These are phyloP conservation scores for Hyaloscypha hepaticicola DNA, from an alignment of 495 filamentous ascomycete species.

Conservation along the genomic window DNA sequence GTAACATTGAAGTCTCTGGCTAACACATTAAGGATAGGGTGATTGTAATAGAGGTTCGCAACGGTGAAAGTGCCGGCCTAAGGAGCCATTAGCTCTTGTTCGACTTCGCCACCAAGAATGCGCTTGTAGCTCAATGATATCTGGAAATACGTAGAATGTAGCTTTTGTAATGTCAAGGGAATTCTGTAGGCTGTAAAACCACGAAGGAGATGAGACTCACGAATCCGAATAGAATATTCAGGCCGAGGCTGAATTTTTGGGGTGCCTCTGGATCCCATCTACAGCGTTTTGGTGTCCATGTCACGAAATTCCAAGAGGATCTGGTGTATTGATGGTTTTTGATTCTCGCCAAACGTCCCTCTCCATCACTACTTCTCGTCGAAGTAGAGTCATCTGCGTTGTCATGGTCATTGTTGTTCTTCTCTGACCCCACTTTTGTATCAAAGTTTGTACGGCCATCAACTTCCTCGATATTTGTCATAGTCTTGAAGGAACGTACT, in stretches of 20 bases:
- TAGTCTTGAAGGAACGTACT: background rate
- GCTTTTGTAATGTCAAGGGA: background rate
- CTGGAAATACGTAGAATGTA: background rate
- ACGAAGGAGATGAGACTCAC: constrained; percentile 27
- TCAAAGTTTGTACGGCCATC: background rate
- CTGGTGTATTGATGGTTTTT: constrained; percentile 16
- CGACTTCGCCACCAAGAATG: background rate
- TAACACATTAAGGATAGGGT: constrained; percentile 63
- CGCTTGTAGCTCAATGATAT: background rate
- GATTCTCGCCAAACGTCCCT: constrained; percentile 13
- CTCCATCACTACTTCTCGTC: constrained; percentile 10
- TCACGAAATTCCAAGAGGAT: constrained; percentile 35
- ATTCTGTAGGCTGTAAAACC: background rate
- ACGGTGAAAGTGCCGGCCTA: constrained; percentile 48
- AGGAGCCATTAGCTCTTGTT: constrained; percentile 1
- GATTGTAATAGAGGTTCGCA: constrained; percentile 68
- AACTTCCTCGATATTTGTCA: background rate
- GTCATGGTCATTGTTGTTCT: background rate
- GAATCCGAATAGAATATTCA: constrained; percentile 62
- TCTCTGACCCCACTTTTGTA: background rate
- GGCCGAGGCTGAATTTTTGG: constrained; percentile 54
- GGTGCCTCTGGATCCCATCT: constrained; percentile 57
- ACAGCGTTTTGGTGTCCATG: constrained; percentile 54
- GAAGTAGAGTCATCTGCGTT: constrained; percentile 10
- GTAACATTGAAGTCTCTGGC: constrained; percentile 58